phyloP scores from a whole-genome alignment of 805 yeast genomes.

The Wickerhamomyces ciferrii region DNA sequence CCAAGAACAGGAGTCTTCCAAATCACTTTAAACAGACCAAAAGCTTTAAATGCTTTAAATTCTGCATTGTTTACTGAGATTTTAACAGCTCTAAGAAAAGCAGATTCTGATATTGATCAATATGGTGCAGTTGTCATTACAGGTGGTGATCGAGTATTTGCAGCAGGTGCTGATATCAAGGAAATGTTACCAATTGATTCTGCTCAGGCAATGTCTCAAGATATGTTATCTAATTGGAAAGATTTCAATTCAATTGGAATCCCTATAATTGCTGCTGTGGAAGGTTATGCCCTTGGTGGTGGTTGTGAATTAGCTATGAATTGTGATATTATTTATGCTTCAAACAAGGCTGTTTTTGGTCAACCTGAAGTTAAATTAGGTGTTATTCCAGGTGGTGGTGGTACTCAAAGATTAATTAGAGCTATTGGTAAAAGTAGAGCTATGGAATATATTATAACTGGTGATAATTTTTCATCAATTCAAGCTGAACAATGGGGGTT shows the following conservation, averaged over 20 bases:
- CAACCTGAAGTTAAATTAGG: conserved; percentile 53
- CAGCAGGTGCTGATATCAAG: conserved; percentile 54
- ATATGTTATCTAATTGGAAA: conserved; percentile 35
- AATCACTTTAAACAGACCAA: conserved; percentile 22
- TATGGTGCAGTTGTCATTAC: conserved; percentile 45
- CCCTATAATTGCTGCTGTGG: conserved; percentile 51
- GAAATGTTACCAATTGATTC: conserved; percentile 37
- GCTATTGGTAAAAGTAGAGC: conserved; percentile 46
- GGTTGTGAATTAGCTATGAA: conserved; percentile 53
- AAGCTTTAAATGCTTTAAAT: conserved; percentile 20
- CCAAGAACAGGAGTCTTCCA: conserved; percentile 20
- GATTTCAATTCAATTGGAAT: conserved; percentile 31
- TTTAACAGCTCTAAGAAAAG: conserved; percentile 13
- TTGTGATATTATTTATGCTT: conserved; percentile 43
- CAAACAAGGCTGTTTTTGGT: conserved; percentile 43
- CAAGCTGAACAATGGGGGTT: conserved; percentile 45
- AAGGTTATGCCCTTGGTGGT: conserved; percentile 52
- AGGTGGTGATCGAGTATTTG: conserved; percentile 42
- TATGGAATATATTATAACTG: conserved; percentile 43
- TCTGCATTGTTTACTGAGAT: conserved; percentile 14
- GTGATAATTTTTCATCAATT: conserved; percentile 35
- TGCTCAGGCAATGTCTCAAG: conserved; percentile 27
- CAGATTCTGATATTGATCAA: conserved; percentile 20
- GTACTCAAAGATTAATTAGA: conserved; percentile 44
- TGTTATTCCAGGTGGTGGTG: conserved; percentile 48